Base-by-base conservation (phyloP, 2,329 filamentous ascomycete species). In the Claviceps spartinae region DNA sequence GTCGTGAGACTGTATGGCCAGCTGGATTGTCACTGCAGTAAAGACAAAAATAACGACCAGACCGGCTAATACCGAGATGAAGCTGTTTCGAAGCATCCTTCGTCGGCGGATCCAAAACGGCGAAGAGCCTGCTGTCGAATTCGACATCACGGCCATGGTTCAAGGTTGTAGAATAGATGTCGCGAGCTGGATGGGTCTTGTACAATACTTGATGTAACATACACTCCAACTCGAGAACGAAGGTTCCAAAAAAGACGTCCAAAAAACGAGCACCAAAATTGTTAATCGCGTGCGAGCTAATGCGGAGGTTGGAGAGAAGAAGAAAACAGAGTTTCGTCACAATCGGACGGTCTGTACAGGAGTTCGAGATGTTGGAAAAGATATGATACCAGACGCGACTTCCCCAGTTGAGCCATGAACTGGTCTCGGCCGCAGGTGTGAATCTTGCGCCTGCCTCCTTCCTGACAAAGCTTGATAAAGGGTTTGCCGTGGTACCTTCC, bases 181-280 rank as follows among this genome's bases (percentile, higher is more conserved):
- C n/a, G 30, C 38, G 38, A 42, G 34, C 5, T 26, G 18, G 40
- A 3, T 22, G 26, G 34, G 34, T n/a, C 5, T 38, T 30, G 47
- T 49, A 49, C 14, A 46, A 49, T 40, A 40, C 42, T 44, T 30
- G 6, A 42, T 41, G 47, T 57, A 61, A 56, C 48, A 59, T 62
- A 55, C 51, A 52, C 56, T 53, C 56, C 60, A 62, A 63, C 55
- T 54, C 56, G 58, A 62, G 63, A 13, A 41, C 59, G 56, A 56
- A 38, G 51, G 49, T 50, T 49, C 47, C 50, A 56, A 59, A 57
- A 58, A 52, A 34, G 44, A 20, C 26, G 14, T 18, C 26, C 44
- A 34, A 47, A 47, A 52, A 47, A 49, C 46, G 47, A 40, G 40
- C 37, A 41, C 37, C 50, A 48, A 46, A 38, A 47, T 42, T 49